Conservation (phyloP, 2,329 filamentous ascomycete species). For the Beauveria varroae region DNA sequence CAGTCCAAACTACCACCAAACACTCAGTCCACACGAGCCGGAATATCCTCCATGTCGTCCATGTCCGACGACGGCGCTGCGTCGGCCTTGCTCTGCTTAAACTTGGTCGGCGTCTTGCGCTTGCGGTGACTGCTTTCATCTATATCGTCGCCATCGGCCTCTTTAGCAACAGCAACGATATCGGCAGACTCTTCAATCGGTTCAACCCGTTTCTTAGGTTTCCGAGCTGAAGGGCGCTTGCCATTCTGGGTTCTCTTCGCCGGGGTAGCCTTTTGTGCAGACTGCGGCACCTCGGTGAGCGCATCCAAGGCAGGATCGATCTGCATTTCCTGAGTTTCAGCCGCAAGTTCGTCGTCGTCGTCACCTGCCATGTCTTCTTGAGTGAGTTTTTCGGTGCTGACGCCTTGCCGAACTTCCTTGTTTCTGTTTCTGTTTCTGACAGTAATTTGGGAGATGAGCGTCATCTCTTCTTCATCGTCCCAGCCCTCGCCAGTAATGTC, state of each 20-base stretch:
- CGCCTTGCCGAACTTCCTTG: constrained; percentile 14
- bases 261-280: constrained; percentile 20
- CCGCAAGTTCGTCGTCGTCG: constrained; percentile 5
- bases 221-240: constrained; percentile 17
- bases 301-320: constrained; percentile 24
- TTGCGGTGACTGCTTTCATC: constrained; percentile 20
- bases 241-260: constrained; percentile 19
- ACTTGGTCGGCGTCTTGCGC: constrained; percentile 22
- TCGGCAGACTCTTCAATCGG: constrained; percentile 19
- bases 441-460: constrained; percentile 19
- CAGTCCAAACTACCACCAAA: neutral
- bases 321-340: constrained; percentile 19
- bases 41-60: constrained; percentile 39
- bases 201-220: constrained; percentile 19
- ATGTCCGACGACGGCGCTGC: constrained; percentile 25
- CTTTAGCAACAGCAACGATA: constrained; percentile 10
- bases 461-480: constrained; percentile 26
- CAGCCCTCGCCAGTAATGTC: constrained; percentile 23
- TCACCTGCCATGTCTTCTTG: constrained; percentile 14
- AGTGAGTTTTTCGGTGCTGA: constrained; percentile 23
- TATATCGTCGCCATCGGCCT: constrained; percentile 18
- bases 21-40: constrained; percentile 12
- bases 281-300: constrained; percentile 9
- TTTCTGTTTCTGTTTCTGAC: too few relatives aligned
- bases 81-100: constrained; percentile 14